Percentiles rank a stretch among this genome's conserved stretches.
phyloP scores from a whole-genome alignment of 1,284 basidiomycete species.

The Megacollybia platyphylla region DNA sequence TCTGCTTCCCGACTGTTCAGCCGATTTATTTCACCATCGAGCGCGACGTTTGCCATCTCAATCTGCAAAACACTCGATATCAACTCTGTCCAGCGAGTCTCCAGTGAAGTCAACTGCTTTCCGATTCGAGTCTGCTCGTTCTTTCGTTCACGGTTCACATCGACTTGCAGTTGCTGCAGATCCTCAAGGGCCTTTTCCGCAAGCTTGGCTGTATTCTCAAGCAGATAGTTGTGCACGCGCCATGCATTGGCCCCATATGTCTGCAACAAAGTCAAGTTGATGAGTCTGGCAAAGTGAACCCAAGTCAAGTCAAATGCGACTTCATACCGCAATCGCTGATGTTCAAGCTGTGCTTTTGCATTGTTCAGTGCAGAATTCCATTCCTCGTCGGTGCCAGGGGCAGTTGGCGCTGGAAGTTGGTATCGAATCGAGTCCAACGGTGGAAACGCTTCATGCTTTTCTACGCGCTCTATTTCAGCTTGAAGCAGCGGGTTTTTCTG shows the following conservation, averaged over 20 bases:
- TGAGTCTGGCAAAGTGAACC: slow-evolving; percentile 39
- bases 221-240: slow-evolving; percentile 81
- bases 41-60: slow-evolving; percentile 82
- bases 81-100: slow-evolving; percentile 81
- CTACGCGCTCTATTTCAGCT: slow-evolving; percentile 63
- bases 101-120: slow-evolving; percentile 63
- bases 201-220: slow-evolving; percentile 69
- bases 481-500: slow-evolving; percentile 57
- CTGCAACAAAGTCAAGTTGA: slow-evolving; percentile 77
- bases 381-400: slow-evolving; percentile 61
- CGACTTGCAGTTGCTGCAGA: slow-evolving; percentile 62
- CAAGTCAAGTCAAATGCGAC: slow-evolving; percentile 1
- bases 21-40: slow-evolving; percentile 61
- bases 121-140: slow-evolving; percentile 70
- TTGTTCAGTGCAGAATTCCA: slow-evolving; percentile 73
- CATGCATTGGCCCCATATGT: slow-evolving; percentile 86
- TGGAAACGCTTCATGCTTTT: slow-evolving; percentile 56
- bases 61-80: slow-evolving; percentile 82
- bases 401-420: slow-evolving; percentile 57
- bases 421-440: slow-evolving; percentile 75
- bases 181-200: slow-evolving; percentile 63
- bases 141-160: slow-evolving; percentile 80
- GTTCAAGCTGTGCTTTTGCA: slow-evolving; percentile 79
- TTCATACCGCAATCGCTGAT: slow-evolving; percentile 73
- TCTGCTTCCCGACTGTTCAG: slow-evolving; percentile 47